Evolutionary conservation across 2,329 filamentous ascomycete species (phyloP).

Genomic region (Stagonosporopsis tanaceti): DNA sequence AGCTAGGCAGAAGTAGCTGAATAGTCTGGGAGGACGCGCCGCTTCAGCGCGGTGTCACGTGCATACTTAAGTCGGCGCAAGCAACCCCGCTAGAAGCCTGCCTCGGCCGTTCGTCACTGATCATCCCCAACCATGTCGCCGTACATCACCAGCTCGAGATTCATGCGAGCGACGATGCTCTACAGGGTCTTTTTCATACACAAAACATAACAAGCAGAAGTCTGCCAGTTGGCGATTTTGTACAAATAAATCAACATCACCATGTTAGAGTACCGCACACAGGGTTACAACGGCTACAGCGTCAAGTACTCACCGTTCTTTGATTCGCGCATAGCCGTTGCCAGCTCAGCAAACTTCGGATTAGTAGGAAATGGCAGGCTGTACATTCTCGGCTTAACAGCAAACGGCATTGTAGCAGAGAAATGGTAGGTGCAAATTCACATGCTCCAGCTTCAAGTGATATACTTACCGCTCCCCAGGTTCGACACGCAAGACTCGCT

Average conservation of each 20-base stretch:
- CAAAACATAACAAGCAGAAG: slow-evolving; percentile 22
- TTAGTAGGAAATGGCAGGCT: slow-evolving; percentile 94
- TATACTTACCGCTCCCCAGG: slow-evolving; percentile 54
- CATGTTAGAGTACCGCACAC: slow-evolving; percentile 94
- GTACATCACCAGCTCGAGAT: slow-evolving; percentile 24
- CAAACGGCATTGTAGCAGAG: slow-evolving; percentile 82
- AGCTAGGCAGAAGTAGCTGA: slow-evolving; percentile 1
- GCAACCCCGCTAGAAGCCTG: slow-evolving; percentile 27
- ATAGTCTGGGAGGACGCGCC: slow-evolving; percentile 8
- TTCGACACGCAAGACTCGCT: slow-evolving; percentile 98
- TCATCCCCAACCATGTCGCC: slow-evolving; percentile 31
- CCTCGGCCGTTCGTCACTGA: slow-evolving; percentile 33
- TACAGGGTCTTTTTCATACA: slow-evolving; percentile 7
- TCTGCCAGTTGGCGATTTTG: background rate
- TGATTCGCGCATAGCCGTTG: slow-evolving; percentile 91
- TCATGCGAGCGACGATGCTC: slow-evolving; percentile 29
- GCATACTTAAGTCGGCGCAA: background rate
- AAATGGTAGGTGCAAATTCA: slow-evolving; percentile 67
- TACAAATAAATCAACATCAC: slow-evolving; percentile 35
- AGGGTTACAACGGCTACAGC: slow-evolving; percentile 94
- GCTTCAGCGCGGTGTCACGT: slow-evolving; percentile 29
- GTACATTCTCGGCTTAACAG: slow-evolving; percentile 82
- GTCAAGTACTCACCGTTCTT: slow-evolving; percentile 99
- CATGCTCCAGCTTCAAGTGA: background rate
- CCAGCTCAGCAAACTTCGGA: slow-evolving; percentile 92